Evolutionary conservation across 371 early-diverging fungal genomes (phyloP).

Genomic region (Lichtheimia hyalospora): DNA sequence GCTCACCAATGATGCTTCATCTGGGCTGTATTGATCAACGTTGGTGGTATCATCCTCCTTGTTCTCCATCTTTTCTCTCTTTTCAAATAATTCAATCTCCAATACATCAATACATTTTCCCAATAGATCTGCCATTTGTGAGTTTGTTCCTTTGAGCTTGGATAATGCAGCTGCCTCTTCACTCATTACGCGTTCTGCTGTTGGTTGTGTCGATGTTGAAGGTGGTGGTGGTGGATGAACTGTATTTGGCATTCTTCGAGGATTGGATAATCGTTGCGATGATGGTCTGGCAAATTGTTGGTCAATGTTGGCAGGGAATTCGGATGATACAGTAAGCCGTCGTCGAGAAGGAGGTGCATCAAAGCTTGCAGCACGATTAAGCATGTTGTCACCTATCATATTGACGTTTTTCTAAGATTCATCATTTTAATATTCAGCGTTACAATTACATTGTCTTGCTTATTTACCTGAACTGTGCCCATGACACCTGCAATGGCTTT

Average conservation of each 20-base stretch:
- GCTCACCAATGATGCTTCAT: slow-evolving; percentile 36
- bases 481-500: slow-evolving; percentile 62
- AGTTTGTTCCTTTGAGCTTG: slow-evolving; percentile 28
- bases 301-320: slow-evolving; percentile 41
- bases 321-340: slow-evolving; percentile 29
- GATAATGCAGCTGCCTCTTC: neutral
- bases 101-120: slow-evolving; percentile 53
- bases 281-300: slow-evolving; percentile 11
- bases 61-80: neutral
- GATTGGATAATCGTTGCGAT: neutral
- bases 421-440: neutral
- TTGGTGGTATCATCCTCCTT: slow-evolving; percentile 4
- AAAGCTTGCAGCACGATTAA: slow-evolving; percentile 17
- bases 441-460: too few relatives aligned
- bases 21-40: slow-evolving; percentile 7
- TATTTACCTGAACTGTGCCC: slow-evolving; percentile 49
- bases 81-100: slow-evolving; percentile 46
- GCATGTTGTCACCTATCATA: slow-evolving; percentile 37
- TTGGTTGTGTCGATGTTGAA: neutral
- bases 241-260: neutral
- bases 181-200: neutral
- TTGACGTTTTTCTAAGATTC: slow-evolving; percentile 53
- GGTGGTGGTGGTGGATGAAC: neutral
- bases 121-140: slow-evolving; percentile 55
- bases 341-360: slow-evolving; percentile 16